Evolutionary conservation across 2,329 filamentous ascomycete species (phyloP), one percentile per base, ranked within the genome.

Genomic region (Cladosporium sp.): DNA sequence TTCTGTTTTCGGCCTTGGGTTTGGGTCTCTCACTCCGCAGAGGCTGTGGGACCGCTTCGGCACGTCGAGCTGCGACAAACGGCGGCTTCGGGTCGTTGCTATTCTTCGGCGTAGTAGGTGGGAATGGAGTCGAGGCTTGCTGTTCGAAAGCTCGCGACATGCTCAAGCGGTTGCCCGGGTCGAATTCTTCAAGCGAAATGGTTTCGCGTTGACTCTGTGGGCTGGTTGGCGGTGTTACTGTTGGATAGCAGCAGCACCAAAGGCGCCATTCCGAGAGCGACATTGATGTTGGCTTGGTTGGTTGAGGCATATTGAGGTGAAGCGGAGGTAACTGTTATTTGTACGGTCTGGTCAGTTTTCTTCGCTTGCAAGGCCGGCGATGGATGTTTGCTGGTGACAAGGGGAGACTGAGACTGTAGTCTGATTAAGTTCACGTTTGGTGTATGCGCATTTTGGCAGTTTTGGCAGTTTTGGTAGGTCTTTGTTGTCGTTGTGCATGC

Each of bases 171-270:
- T 59, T 46, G 21, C 56, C 35, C 7, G 56, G 56, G 23, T 59
- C 56, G 14, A 59, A 59, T 37, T 59, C 56, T 40, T 59, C 56
- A 7, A 59, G 56, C 11, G 56, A 46, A 5, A 29, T n/a, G 56
- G 40, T 31, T 3, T 59, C 37, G 26, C 16, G 35, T 28, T 35
- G 35, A 8, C 56, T 6, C 2, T 10, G 23, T 28, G 56, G 31
- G 56, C 56, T 59, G 23, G 37, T 26, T 16, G 56, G 35, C 7
- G 37, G 56, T 7, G 35, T 59, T n/a, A 31, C 26, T 2, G 14
- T n/a, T 5, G 56, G 56, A 23, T 29, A 18, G 23, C 56, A 59
- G 56, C 56, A 59, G 56, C 56, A 59, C 56, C 56, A 59, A 2
- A 29, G 56, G 26, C 56, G 56, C 56, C 56, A 59, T 6, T 59